Base-by-base conservation (phyloP, 2,329 filamentous ascomycete genomes). In the Torrubiellomyces zombiae region DNA sequence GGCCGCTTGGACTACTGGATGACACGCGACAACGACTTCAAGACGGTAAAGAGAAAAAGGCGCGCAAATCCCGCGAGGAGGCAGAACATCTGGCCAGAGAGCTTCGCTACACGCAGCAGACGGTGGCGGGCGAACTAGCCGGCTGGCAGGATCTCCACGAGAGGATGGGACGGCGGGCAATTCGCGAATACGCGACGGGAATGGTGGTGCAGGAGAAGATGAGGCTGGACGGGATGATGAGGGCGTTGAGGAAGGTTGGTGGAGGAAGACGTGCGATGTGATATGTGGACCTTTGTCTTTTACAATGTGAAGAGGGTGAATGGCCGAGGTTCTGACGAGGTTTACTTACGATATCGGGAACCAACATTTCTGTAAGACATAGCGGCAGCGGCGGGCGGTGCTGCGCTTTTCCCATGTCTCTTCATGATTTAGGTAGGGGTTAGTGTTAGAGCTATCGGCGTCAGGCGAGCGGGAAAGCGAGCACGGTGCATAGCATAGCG, bases 111-210 rank as follows among this genome's bases (percentile, higher is more conserved):
- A 93, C 85, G 23, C 86, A 94, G 53, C 81, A 91, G 48, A 82
- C 86, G 9, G 86, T 95, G 14, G 86, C 91, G 6, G 66, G 72
- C 2, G 89, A 98, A 53, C 51, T 98, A 28, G 89, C 89, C 1
- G 83, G 80, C 10, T 98, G 89, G 82, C 85, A 93, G 42, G 82
- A 91, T 20, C 69, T 83, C 55, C 73, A 92, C 42, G 80, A 82
- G 36, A 70, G 67, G 40, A 71, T 80, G 53, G 83, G 79, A 2
- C 60, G 73, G 32, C 67, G 67, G 30, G 79, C 81, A 15, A 67
- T 94, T 32, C 69, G 64, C 35, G 72, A 82, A 23, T 68, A 92
- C 38, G 86, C 79, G 11, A 67, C 62, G 41, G 69, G 70, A 16
- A 83, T 85, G 65, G 59, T 95, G 14, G 68, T 93, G 4, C 64